phyloP scores from a whole-genome alignment of 306 rosid species.

The Lablab purpureus region DNA sequence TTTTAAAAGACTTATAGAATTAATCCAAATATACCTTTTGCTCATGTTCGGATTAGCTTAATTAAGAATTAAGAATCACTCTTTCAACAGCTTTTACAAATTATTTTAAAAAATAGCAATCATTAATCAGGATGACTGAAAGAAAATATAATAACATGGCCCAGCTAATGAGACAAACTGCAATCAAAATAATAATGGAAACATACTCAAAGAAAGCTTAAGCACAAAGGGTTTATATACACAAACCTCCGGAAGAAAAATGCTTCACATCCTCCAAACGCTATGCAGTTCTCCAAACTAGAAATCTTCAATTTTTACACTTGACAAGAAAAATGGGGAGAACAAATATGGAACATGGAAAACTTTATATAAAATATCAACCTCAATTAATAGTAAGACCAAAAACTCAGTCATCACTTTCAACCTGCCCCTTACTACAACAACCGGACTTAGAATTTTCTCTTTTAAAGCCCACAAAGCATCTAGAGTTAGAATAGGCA shows the following conservation, averaged over 20 bases:
- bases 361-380: constrained; percentile 41
- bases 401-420: constrained; percentile 43
- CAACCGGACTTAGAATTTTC: constrained; percentile 24
- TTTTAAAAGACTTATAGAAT: no score
- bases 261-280: constrained; percentile 50
- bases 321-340: constrained; percentile 55
- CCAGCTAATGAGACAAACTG: constrained; percentile 3
- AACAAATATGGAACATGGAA: constrained; percentile 45
- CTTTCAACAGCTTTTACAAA: neutral
- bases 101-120: neutral
- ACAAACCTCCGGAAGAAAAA: constrained; percentile 39
- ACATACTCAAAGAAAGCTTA: constrained; percentile 30
- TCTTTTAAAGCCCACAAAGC: constrained; percentile 35
- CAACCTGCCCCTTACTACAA: constrained; percentile 33
- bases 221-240: constrained; percentile 52
- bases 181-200: neutral
- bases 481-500: constrained; percentile 36
- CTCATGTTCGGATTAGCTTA: neutral
- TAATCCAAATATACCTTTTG: neutral
- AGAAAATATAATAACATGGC: constrained; percentile 5
- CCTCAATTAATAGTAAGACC: constrained; percentile 50
- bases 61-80: neutral
- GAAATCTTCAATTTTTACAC: constrained; percentile 61
- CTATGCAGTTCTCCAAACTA: constrained; percentile 56
- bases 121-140: neutral